These are phyloP conservation scores for Candida sojae DNA, from an alignment of 1,139 yeast species.

Conservation along the genomic window DNA sequence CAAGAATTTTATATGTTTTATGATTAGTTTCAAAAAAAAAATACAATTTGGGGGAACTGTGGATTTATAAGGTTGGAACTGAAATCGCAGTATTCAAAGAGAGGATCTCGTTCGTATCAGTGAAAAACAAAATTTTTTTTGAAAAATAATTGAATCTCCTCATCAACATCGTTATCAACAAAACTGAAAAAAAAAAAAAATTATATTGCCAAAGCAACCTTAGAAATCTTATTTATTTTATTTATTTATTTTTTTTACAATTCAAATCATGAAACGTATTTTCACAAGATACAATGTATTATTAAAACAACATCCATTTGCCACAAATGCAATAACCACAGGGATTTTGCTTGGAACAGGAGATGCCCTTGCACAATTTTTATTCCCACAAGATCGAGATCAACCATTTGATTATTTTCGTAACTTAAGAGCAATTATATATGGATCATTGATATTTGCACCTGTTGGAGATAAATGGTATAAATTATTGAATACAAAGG, in stretches of 20 bases:
- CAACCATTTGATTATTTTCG: constrained; percentile 29
- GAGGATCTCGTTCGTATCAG: too few relatives aligned
- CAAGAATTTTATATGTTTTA: constrained; percentile 31
- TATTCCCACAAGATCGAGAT: constrained; percentile 21
- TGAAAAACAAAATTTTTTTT: too few relatives aligned
- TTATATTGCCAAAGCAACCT: background rate
- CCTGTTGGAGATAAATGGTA: constrained; percentile 48
- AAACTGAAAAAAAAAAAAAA: constrained; percentile 2
- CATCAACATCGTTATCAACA: too few relatives aligned
- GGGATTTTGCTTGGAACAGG: constrained; percentile 46
- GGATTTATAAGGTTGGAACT: too few relatives aligned
- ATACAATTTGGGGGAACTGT: too few relatives aligned
- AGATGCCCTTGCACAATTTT: constrained; percentile 39
- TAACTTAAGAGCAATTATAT: constrained; percentile 35
- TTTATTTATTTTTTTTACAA: background rate
- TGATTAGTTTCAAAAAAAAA: constrained; percentile 7
- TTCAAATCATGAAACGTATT: constrained; percentile 10
- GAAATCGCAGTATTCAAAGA: too few relatives aligned
- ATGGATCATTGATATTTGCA: constrained; percentile 42
- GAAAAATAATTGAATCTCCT: too few relatives aligned
- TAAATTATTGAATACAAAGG: constrained; percentile 23
- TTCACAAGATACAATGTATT: constrained; percentile 30
- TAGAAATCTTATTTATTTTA: background rate
- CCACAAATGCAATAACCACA: constrained; percentile 41
- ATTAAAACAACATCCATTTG: constrained; percentile 31